Percentiles rank a stretch among this genome's conserved stretches.
These are phyloP conservation scores for Magnusiomyces suaveolens DNA, from an alignment of 1,139 yeast species.

Conservation along the genomic window DNA sequence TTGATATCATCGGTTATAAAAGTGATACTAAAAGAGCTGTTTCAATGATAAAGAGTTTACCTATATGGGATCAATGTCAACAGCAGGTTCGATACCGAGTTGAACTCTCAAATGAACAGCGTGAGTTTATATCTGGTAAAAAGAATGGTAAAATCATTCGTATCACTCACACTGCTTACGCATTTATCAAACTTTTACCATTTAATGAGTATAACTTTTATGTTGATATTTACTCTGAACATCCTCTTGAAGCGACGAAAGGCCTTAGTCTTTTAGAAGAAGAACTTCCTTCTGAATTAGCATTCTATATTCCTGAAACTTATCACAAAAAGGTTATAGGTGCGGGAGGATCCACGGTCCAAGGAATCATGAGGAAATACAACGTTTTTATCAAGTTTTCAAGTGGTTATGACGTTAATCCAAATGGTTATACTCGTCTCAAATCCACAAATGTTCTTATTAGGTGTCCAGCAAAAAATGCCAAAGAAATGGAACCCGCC, in stretches of 20 bases:
- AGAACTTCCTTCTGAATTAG: conserved; percentile 76
- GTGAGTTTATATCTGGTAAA: conserved; percentile 87
- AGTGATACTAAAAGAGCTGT: conserved; percentile 33
- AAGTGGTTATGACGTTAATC: conserved; percentile 46
- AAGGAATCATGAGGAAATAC: conserved; percentile 83
- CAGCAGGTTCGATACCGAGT: conserved; percentile 36
- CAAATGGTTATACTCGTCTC: conserved; percentile 44
- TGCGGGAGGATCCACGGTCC: conserved; percentile 84
- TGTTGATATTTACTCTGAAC: conserved; percentile 47
- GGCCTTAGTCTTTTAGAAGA: conserved; percentile 61
- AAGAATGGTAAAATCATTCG: conserved; percentile 85
- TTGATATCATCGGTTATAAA: conserved; percentile 34
- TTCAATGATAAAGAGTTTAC: conserved; percentile 29
- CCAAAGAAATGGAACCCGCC: conserved; percentile 59
- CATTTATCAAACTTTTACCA: conserved; percentile 51
- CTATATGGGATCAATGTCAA: conserved; percentile 24
- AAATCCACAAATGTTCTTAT: conserved; percentile 75
- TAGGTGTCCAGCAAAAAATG: conserved; percentile 82
- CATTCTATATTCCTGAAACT: conserved; percentile 84
- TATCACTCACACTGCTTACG: conserved; percentile 60
- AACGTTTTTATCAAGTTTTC: conserved; percentile 90
- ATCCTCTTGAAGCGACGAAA: conserved; percentile 39
- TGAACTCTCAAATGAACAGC: conserved; percentile 63
- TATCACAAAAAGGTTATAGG: conserved; percentile 94
- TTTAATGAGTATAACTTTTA: conserved; percentile 60